Evolutionary conservation across 805 yeast genomes (phyloP).

Genomic region (Candida argentea): DNA sequence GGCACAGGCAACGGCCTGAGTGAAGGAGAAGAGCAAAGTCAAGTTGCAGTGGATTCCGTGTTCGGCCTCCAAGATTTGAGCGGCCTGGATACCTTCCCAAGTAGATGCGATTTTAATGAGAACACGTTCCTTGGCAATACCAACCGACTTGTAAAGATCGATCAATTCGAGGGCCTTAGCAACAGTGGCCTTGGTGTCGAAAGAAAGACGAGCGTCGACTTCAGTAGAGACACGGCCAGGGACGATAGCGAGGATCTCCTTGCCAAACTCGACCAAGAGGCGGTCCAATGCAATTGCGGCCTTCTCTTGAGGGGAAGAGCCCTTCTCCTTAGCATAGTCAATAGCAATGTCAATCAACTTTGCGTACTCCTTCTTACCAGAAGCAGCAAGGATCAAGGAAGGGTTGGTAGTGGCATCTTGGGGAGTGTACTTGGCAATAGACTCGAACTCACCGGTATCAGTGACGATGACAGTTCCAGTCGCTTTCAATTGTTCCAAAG

Average conservation of each 20-base stretch:
- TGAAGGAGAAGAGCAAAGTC: conserved; percentile 89
- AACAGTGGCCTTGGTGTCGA: conserved; percentile 89
- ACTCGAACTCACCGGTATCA: conserved; percentile 98
- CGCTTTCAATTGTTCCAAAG: conserved; percentile 88
- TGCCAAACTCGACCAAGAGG: conserved; percentile 92
- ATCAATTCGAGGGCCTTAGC: conserved; percentile 90
- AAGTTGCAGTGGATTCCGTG: conserved; percentile 90
- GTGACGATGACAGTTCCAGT: conserved; percentile 95
- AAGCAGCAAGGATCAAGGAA: conserved; percentile 90
- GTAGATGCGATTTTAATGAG: conserved; percentile 96
- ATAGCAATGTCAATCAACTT: conserved; percentile 86
- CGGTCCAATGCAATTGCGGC: conserved; percentile 82
- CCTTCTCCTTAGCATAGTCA: conserved; percentile 68
- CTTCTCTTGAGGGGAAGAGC: conserved; percentile 48
- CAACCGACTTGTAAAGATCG: conserved; percentile 72
- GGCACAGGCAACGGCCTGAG: conserved; percentile 98
- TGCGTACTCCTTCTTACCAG: conserved; percentile 84
- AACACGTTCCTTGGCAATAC: conserved; percentile 82
- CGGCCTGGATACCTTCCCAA: conserved; percentile 99
- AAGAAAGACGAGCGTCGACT: conserved; percentile 97
- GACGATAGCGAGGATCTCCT: conserved; percentile 82
- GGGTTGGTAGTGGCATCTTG: conserved; percentile 99
- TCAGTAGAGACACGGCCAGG: conserved; percentile 99
- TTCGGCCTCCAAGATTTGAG: conserved; percentile 85
- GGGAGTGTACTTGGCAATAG: conserved; percentile 95